Conservation (phyloP, 257 asterid genomes). For the Oldenlandia corymbosa region DNA sequence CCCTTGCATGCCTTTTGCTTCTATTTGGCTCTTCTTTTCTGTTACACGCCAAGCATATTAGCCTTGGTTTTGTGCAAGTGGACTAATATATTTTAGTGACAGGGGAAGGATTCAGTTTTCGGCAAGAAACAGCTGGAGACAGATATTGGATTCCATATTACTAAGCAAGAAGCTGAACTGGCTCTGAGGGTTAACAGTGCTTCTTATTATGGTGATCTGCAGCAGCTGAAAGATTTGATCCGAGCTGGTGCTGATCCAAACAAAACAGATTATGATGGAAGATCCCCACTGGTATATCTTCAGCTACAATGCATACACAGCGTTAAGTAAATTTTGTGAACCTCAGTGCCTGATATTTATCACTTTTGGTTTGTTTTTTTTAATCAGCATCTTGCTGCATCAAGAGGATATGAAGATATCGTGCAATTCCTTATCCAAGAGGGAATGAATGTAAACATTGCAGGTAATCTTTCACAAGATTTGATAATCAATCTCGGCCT, state of each 20-base stretch:
- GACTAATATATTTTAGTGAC: slow-evolving; percentile 15
- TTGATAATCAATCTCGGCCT: neutral
- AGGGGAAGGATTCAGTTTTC: slow-evolving; percentile 69
- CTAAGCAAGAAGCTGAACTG: slow-evolving; percentile 84
- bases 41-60: neutral
- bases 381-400: slow-evolving; percentile 91
- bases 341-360: slow-evolving; percentile 5
- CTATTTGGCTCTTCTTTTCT: neutral
- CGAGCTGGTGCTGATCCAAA: slow-evolving; percentile 93
- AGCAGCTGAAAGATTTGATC: slow-evolving; percentile 63
- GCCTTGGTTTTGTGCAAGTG: neutral
- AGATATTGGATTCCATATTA: slow-evolving; percentile 65
- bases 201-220: slow-evolving; percentile 70
- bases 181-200: slow-evolving; percentile 84
- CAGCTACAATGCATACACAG: neutral
- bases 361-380: neutral
- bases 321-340: neutral
- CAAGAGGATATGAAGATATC: slow-evolving; percentile 73
- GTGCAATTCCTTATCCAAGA: slow-evolving; percentile 61
- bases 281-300: slow-evolving; percentile 68
- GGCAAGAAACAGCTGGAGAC: slow-evolving; percentile 72
- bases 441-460: slow-evolving; percentile 48
- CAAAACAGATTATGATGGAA: slow-evolving; percentile 78
- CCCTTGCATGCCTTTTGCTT: neutral
- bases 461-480: slow-evolving; percentile 36